Conservation (phyloP, 164 flowering plant species). For the Kalanchoe fedtschenkoi region DNA sequence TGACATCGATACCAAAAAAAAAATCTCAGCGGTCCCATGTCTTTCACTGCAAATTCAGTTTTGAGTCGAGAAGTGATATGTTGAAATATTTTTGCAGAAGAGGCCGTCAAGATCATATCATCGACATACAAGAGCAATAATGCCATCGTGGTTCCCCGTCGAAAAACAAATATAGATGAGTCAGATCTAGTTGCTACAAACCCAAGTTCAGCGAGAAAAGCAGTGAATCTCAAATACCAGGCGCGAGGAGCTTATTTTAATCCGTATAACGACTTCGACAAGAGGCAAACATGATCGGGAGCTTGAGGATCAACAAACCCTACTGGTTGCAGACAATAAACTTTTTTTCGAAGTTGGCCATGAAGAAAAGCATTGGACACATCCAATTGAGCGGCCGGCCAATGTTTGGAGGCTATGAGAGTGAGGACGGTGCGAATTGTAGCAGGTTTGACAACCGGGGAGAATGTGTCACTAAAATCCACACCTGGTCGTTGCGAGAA, state of each 20-base stretch:
- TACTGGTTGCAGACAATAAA: not conserved
- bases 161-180: not conserved
- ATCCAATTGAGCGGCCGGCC: not conserved
- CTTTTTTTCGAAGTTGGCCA: no score
- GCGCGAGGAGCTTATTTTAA: not conserved
- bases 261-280: not conserved
- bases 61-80: not conserved
- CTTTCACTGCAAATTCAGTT: not conserved
- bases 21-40: not conserved
- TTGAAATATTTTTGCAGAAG: not conserved
- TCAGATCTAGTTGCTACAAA: not conserved
- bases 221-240: not conserved
- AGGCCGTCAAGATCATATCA: not conserved
- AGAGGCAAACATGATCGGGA: not conserved
- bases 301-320: not conserved
- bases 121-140: not conserved
- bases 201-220: not conserved
- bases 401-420: not conserved
- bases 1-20: not conserved
- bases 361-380: not conserved
- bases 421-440: conserved; percentile 1
- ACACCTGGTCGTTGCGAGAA: not conserved
- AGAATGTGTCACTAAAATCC: no score
- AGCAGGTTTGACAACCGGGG: not conserved
- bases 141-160: not conserved